Evolutionary conservation across 1,284 basidiomycete species (phyloP).

Genomic region (Trichosporon ovoides): DNA sequence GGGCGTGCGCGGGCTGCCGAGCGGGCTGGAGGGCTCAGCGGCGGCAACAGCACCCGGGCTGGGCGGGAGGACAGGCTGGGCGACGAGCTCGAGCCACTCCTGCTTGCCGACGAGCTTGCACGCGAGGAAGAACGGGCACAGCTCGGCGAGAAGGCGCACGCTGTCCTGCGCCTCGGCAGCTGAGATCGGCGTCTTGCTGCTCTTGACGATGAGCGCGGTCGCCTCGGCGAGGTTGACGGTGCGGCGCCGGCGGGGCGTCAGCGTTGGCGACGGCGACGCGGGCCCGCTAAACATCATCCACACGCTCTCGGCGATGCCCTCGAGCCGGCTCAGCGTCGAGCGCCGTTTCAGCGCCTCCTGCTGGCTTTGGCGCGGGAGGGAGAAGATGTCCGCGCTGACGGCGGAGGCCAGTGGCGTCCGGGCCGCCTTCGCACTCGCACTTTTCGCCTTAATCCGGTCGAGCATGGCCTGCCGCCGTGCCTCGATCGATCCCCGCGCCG

Average conservation of each 20-base stretch:
- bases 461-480: conserved; percentile 42
- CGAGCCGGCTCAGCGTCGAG: conserved; percentile 46
- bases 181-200: conserved; percentile 48
- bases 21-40: conserved; percentile 10
- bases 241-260: conserved; percentile 35
- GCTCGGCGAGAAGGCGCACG: conserved; percentile 40
- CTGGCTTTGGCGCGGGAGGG: conserved; percentile 6
- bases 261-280: conserved; percentile 23
- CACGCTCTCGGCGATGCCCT: conserved; percentile 48
- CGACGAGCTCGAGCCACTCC: conserved; percentile 49
- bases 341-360: conserved; percentile 46
- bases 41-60: conserved; percentile 21
- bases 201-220: conserved; percentile 46
- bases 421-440: conserved; percentile 22
- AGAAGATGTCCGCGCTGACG: conserved; percentile 14
- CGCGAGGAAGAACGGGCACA: conserved; percentile 49
- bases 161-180: conserved; percentile 48
- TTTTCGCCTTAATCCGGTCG: conserved; percentile 44
- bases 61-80: conserved; percentile 15
- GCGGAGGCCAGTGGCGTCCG: conserved; percentile 30
- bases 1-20: background rate
- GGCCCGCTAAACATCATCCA: conserved; percentile 49
- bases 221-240: conserved; percentile 47
- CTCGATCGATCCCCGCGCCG: conserved; percentile 30
- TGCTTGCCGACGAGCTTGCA: conserved; percentile 36